Evolutionary conservation across 2,329 filamentous ascomycete species (phyloP), one percentile per base, ranked within the genome.

Genomic region (Pestalotiopsis sp.): DNA sequence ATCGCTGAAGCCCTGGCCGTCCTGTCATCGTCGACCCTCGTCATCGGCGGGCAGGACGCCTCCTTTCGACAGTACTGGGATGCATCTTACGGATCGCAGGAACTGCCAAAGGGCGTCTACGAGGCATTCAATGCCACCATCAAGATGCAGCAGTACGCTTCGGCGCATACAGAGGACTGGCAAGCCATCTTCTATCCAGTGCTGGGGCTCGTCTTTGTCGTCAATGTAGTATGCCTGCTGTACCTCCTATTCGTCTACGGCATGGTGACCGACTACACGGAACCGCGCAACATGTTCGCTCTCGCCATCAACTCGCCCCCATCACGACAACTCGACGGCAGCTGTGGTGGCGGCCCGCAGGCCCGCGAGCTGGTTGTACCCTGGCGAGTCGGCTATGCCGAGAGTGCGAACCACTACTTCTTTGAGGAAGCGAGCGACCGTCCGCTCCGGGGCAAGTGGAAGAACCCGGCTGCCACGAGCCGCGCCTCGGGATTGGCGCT

Each of bases 211-310:
- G 90, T 92, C 1, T 92, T 94, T 73, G 71, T 87, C 27, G 88
- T 92, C 73, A 94, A 93, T 76, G 69, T 90, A 31, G 81, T 91
- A 52, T 92, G 91, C 68, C 80, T 93, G 0, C 74, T 82, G 2
- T 94, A 93, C 79, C 84, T 91, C 71, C 77, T 91, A 64, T 75
- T 87, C 61, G 82, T 86, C 71, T 76, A 82, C 0, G 87, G 88
- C 0, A 85, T 93, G 25, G 88, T 95, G 7, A 94, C 91, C 0
- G 93, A 95, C 80, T 94, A 92, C 75, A 92, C 90, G 0, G 92
- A 95, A 74, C 91, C 92, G 0, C 88, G 91, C 66, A 94, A 94
- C 75, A 81, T 94, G 2, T 94, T 95, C 74, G 84, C 89, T 0
- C 80, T 94, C 0, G 91, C 92, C 2, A 83, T 95, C 66, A 94